Percentiles rank a stretch among this genome's conserved stretches.
Evolutionary conservation across 1,284 basidiomycete genomes (phyloP).

Genomic region (Papiliotrema terrestris): DNA sequence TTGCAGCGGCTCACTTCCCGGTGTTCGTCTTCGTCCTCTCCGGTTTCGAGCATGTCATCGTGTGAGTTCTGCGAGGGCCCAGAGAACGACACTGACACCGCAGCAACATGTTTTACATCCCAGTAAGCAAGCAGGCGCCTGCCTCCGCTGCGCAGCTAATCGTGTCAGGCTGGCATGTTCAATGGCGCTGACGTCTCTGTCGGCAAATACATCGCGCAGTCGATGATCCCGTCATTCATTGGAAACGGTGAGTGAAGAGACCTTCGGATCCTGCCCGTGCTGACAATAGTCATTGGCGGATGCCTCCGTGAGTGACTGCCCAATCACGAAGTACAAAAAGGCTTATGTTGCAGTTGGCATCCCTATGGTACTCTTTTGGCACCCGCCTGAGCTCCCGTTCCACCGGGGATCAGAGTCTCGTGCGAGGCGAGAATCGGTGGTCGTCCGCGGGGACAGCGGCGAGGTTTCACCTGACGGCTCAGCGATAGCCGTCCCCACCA

Average conservation of each 20-base stretch:
- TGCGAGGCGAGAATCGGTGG: not conserved
- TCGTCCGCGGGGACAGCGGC: too few relatives aligned
- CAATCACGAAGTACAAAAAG: not conserved
- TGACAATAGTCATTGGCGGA: constrained; percentile 13
- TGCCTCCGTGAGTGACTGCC: constrained; percentile 9
- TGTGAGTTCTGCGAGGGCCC: constrained; percentile 7
- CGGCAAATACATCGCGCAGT: constrained; percentile 18
- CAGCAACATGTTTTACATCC: constrained; percentile 41
- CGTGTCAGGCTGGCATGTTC: constrained; percentile 30
- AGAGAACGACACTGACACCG: not conserved
- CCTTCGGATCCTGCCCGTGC: not conserved
- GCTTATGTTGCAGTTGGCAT: constrained; percentile 11
- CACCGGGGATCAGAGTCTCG: not conserved
- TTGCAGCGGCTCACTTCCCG: constrained; percentile 42
- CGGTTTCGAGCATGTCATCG: constrained; percentile 46
- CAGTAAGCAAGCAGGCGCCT: constrained; percentile 8
- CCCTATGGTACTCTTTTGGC: constrained; percentile 17
- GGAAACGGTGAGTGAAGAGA: constrained; percentile 9
- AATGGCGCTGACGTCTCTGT: constrained; percentile 22
- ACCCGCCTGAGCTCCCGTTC: constrained; percentile 12
- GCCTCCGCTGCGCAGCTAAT: not conserved
- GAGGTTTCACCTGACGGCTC: too few relatives aligned
- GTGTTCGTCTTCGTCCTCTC: constrained; percentile 43
- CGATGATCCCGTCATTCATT: constrained; percentile 24
- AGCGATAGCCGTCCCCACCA: too few relatives aligned